phyloP scores from a whole-genome alignment of 176 grass and related monocot species.

The Ensete glaucum region DNA sequence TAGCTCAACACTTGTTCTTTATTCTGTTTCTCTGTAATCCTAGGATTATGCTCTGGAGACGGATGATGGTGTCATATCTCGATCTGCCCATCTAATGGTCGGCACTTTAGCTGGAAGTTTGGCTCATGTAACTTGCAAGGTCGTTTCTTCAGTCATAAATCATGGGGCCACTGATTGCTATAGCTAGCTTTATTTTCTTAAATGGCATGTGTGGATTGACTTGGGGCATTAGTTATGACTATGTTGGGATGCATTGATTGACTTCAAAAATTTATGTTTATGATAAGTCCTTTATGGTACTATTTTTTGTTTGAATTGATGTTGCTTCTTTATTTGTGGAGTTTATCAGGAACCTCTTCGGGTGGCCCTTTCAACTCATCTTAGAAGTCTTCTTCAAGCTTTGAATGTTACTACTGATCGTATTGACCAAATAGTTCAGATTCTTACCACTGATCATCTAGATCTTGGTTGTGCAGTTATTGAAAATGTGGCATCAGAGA shows the following conservation, averaged over 20 bases:
- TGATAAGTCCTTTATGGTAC: too few species aligned
- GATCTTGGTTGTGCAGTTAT: slow-evolving; percentile 98
- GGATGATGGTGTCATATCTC: slow-evolving; percentile 62
- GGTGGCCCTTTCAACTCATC: slow-evolving; percentile 63
- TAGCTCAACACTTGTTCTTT: not conserved
- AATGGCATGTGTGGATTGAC: not conserved
- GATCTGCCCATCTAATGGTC: slow-evolving; percentile 86
- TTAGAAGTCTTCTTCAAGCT: slow-evolving; percentile 70
- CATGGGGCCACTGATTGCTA: not conserved
- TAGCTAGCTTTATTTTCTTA: not conserved
- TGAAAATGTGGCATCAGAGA: slow-evolving; percentile 84
- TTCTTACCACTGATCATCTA: slow-evolving; percentile 82
- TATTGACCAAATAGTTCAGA: slow-evolving; percentile 66
- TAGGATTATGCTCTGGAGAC: slow-evolving; percentile 91
- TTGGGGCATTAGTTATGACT: not conserved
- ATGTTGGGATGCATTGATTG: not conserved
- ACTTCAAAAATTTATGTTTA: not conserved
- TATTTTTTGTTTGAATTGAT: not conserved
- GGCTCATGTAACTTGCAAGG: slow-evolving; percentile 99
- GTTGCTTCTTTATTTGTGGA: not conserved
- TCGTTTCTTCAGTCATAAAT: slow-evolving; percentile 11
- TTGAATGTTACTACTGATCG: slow-evolving; percentile 66
- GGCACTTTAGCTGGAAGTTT: slow-evolving; percentile 92
- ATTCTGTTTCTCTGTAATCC: not conserved
- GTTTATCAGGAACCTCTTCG: slow-evolving; percentile 77